Conservation (phyloP, 2,329 filamentous ascomycete genomes). For the Talaromyces sp. region DNA sequence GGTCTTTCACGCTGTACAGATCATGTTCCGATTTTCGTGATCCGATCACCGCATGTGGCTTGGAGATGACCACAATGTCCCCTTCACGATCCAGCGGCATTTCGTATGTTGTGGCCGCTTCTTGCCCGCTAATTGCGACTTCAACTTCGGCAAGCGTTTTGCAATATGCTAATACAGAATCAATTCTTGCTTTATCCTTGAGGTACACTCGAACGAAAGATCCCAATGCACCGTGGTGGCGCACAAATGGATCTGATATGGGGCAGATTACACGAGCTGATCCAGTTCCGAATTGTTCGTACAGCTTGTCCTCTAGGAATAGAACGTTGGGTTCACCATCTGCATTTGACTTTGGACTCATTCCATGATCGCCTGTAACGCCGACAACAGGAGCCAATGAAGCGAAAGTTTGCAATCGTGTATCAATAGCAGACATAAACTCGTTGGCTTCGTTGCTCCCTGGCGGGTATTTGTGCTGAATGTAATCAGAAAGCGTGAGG, state of each 20-base stretch:
- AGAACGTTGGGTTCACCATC: constrained; percentile 38
- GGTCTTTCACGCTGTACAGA: constrained; percentile 30
- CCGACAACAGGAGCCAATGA: constrained; percentile 37
- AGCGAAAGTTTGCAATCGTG: constrained; percentile 31
- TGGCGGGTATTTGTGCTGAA: constrained; percentile 46
- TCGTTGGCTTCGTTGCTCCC: constrained; percentile 35
- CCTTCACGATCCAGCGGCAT: constrained; percentile 42
- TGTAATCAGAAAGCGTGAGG: constrained; percentile 44
- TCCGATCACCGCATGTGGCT: constrained; percentile 38
- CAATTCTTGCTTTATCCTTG: constrained; percentile 23
- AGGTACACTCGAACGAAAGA: constrained; percentile 43
- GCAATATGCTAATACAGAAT: constrained; percentile 31
- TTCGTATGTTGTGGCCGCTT: constrained; percentile 35
- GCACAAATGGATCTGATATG: constrained; percentile 45
- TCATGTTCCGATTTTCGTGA: constrained; percentile 35
- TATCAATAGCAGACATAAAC: constrained; percentile 38
- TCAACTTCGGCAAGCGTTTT: constrained; percentile 33
- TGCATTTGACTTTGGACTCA: constrained; percentile 39
- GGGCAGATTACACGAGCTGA: constrained; percentile 42
- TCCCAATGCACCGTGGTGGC: constrained; percentile 44
- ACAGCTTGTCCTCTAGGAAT: constrained; percentile 40
- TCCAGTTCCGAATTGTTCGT: constrained; percentile 29
- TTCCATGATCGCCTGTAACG: constrained; percentile 45
- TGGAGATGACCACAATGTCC: constrained; percentile 40
- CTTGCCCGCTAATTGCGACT: constrained; percentile 28